Conservation (phyloP, 1,284 basidiomycete species). For the Tremellales sp. region DNA sequence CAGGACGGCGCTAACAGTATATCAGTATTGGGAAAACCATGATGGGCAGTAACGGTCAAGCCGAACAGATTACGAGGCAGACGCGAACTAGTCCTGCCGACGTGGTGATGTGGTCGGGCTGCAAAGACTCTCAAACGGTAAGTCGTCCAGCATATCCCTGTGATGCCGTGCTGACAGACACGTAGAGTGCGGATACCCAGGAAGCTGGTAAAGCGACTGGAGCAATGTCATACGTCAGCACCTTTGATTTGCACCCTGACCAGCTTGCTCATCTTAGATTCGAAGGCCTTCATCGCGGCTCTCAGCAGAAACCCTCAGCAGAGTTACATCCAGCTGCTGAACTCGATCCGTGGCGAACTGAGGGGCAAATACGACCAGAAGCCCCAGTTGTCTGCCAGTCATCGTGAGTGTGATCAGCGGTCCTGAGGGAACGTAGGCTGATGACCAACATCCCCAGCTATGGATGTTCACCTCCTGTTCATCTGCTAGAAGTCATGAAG, state of each 20-base stretch:
- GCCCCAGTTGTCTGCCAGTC: conserved; percentile 59
- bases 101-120: conserved; percentile 72
- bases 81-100: conserved; percentile 71
- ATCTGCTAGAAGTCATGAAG: conserved; percentile 27
- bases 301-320: conserved; percentile 64
- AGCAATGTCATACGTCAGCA: conserved; percentile 61
- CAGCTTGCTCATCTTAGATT: conserved; percentile 3
- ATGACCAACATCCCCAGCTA: conserved; percentile 17
- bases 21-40: conserved; percentile 30
- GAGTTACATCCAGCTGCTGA: conserved; percentile 73
- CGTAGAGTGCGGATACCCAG: conserved; percentile 65
- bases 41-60: conserved; percentile 31
- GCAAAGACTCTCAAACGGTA: conserved; percentile 89
- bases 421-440: conserved; percentile 5
- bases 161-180: background rate
- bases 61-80: conserved; percentile 27
- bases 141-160: conserved; percentile 1
- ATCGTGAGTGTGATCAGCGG: conserved; percentile 32
- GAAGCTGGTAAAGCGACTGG: conserved; percentile 80
- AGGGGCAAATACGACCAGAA: conserved; percentile 74
- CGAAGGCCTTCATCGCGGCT: conserved; percentile 69
- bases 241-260: conserved; percentile 1
- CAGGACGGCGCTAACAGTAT: background rate
- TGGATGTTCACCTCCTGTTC: conserved; percentile 35
- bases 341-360: conserved; percentile 58